phyloP scores from a whole-genome alignment of 371 early-diverging fungal genomes.

The Chytridium lagenaria region DNA sequence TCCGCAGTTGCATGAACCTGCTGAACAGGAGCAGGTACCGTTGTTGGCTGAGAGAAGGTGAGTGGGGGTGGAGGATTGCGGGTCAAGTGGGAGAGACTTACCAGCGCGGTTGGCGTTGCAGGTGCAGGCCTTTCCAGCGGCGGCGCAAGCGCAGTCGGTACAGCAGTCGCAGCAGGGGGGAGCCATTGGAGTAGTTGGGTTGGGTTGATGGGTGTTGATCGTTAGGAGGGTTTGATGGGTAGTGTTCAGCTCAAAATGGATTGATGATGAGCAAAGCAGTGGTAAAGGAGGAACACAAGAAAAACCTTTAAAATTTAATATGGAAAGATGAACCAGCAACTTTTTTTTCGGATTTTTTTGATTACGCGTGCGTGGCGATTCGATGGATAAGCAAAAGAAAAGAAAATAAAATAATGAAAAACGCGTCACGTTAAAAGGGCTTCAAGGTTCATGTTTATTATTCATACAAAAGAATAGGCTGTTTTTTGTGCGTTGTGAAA shows the following conservation, averaged over 20 bases:
- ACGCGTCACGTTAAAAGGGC: too few relatives aligned
- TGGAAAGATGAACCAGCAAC: too few relatives aligned
- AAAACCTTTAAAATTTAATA: background rate
- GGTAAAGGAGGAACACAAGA: background rate
- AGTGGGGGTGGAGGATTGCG: too few relatives aligned
- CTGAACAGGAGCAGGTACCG: slow-evolving; percentile 9
- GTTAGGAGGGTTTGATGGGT: background rate
- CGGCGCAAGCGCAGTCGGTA: slow-evolving; percentile 3
- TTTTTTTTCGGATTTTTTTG: background rate
- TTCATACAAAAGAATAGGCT: too few relatives aligned
- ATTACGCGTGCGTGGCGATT: too few relatives aligned
- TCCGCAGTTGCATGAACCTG: background rate
- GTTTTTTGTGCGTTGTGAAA: too few relatives aligned
- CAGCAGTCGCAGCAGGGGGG: slow-evolving; percentile 14
- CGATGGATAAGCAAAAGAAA: too few relatives aligned
- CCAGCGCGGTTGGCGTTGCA: background rate
- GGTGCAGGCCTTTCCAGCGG: background rate
- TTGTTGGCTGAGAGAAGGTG: too few relatives aligned
- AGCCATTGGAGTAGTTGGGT: background rate
- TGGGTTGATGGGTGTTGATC: background rate
- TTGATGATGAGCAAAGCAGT: background rate
- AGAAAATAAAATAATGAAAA: too few relatives aligned
- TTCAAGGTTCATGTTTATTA: too few relatives aligned
- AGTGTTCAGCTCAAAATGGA: background rate
- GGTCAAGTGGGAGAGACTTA: too few relatives aligned